Percentiles rank a stretch among this genome's conserved stretches.
phyloP scores from a whole-genome alignment of 2,329 filamentous ascomycete species.

The Penicillium fuscoglaucum region DNA sequence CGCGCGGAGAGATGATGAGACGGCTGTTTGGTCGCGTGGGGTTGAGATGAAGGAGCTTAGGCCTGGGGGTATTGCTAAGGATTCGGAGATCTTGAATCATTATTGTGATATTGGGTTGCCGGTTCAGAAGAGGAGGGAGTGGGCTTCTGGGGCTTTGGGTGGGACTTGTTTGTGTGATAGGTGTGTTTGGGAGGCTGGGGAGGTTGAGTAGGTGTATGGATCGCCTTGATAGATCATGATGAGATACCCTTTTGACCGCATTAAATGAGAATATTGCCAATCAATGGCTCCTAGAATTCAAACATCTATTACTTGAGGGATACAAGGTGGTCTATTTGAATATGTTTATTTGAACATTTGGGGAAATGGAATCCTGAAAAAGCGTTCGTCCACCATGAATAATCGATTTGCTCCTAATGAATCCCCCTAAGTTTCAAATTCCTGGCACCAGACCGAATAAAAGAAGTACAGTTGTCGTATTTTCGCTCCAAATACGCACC shows the following conservation, averaged over 20 bases:
- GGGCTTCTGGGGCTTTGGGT: slow-evolving; percentile 83
- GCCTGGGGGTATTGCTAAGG: slow-evolving; percentile 64
- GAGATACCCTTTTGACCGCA: slow-evolving; percentile 20
- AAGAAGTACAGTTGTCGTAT: slow-evolving; percentile 2
- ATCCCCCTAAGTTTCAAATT: not conserved
- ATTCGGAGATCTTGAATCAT: slow-evolving; percentile 87
- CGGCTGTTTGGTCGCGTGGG: slow-evolving; percentile 36
- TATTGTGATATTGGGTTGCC: slow-evolving; percentile 84
- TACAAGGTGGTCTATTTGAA: not conserved
- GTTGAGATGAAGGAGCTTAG: slow-evolving; percentile 46
- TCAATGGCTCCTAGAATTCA: not conserved
- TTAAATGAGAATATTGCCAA: not conserved
- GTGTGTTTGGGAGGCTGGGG: slow-evolving; percentile 69
- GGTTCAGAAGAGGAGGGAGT: slow-evolving; percentile 80
- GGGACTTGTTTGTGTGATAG: slow-evolving; percentile 84
- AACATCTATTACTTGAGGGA: not conserved
- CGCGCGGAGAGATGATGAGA: slow-evolving; percentile 36
- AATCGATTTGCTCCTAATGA: not conserved
- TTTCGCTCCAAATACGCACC: slow-evolving; percentile 2
- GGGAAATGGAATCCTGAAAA: not conserved
- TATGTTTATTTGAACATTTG: not conserved
- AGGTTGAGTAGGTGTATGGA: slow-evolving; percentile 11
- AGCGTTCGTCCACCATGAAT: not conserved
- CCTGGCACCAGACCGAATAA: slow-evolving; percentile 2
- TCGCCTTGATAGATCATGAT: slow-evolving; percentile 4